Evolutionary conservation across 495 filamentous ascomycete species (phyloP), one percentile per base, ranked within the genome.

Genomic region (Cercophora sp.): DNA sequence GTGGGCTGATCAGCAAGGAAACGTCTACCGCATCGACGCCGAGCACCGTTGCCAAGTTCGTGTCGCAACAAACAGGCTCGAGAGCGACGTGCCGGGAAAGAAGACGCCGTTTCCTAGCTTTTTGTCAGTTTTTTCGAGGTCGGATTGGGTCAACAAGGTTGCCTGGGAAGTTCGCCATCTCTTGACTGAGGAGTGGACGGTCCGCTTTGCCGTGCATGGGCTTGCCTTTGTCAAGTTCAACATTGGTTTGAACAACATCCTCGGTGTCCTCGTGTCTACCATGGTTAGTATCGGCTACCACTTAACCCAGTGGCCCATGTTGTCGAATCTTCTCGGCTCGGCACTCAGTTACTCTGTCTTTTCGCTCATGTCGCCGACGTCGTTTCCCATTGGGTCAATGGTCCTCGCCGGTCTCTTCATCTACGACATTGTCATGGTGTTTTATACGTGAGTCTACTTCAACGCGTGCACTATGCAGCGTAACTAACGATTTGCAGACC

Each of bases 361-460:
- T 32, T 80, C 89, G 49, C 69, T 96, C 53, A 81, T 98, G 73
- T 96, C 92, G 2, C 94, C 93, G 0, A 93, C 91, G 0, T 95
- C 87, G 0, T 96, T 96, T 62, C 72, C 75, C 51, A 96, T 88
- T 0, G 93, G 90, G 3, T 85, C 84, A 1, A 67, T 89, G 22
- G 84, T 98, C 25, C 74, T 97, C 0, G 72, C 67, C 2, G 87
- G 85, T 0, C 74, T 98, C 13, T 97, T 97, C 66, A 77, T 92
- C 59, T 98, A 98, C 60, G 93, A 98, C 59, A 92, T 98, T 46
- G 86, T 91, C 63, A 94, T 97, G 71, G 93, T 98, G 47, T 98
- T 96, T 64, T 98, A 88, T 67, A 98, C 93, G 74, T 82, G 65
- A 62, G 77, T n/a, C n/a, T n/a, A n/a, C n/a, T n/a, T n/a, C n/a